Base-by-base conservation (phyloP, 2,329 filamentous ascomycete genomes). In the Penicillium olsonii region DNA sequence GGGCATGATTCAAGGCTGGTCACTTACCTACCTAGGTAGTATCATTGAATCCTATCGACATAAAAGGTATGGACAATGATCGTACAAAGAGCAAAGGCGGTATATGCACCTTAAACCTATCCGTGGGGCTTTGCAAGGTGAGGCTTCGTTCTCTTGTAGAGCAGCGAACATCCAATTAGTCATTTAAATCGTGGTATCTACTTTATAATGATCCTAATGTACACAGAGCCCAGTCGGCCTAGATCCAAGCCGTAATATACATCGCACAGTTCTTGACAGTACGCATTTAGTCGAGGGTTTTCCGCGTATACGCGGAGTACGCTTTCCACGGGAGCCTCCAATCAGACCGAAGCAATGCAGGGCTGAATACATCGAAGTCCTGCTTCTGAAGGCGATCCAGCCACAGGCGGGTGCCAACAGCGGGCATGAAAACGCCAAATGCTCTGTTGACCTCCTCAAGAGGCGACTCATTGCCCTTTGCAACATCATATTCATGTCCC, bases 291-390 rank as follows among this genome's bases (percentile, higher is more conserved):
- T 65, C 49, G 83, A 53, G 87, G 49, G 69, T 76, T 59, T 78
- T 76, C 40, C 78, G 73, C 48, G 72, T 78, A 60, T 79, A 84
- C 3, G 81, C 82, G 78, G 79, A 80, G 59, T 84, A 88, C 22
- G 84, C 80, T 53, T 82, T 88, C 85, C 89, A 96, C 0, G 94
- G 91, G 53, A 97, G 70, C 65, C 84, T 92, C 94, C 94, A 97
- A 56, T 87, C 84, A 37, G 80, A 78, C 67, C 83, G 71, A 68
- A 85, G 75, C 39, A 89, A 64, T 49, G 82, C 78, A 53, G 84
- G 67, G 76, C 85, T 63, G 72, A 88, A 84, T 73, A 97, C 60
- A 68, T 99, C 87, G 67, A 99, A 99, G 67, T 97, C 87, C 5
- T 82, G 80, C 57, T 84, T 83, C 69, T 99, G 85, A 31, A 99